A percentile compares a stretch with the other conserved stretches of the same genome.
Conservation (phyloP, 164 flowering plant species). For the Chimonanthus praecox region DNA sequence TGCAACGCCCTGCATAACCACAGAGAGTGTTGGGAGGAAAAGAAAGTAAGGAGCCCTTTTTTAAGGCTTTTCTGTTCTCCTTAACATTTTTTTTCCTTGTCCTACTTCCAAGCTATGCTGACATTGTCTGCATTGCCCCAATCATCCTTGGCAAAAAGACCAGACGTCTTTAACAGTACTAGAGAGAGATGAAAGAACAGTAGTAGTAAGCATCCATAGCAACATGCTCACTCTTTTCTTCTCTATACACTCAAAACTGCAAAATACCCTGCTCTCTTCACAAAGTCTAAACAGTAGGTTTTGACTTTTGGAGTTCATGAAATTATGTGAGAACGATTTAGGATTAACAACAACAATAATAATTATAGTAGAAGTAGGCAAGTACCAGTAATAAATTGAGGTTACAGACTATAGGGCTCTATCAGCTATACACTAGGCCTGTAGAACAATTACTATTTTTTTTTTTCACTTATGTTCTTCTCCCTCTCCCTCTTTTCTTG, state of each 20-base stretch:
- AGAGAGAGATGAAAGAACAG: neutral
- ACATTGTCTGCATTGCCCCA: neutral
- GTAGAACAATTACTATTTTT: slow-evolving; percentile 6
- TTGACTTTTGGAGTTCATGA: slow-evolving; percentile 2
- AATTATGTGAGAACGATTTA: neutral
- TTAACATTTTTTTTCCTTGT: neutral
- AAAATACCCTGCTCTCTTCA: slow-evolving; percentile 1
- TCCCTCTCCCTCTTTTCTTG: neutral
- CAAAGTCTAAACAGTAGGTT: slow-evolving; percentile 5
- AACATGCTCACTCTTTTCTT: neutral
- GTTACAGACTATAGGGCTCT: neutral
- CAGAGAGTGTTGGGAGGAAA: neutral
- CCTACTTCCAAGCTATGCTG: neutral
- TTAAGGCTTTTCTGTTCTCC: neutral
- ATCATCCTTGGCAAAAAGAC: neutral
- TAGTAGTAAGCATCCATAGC: neutral
- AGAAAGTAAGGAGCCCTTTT: neutral
- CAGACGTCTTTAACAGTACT: no score
- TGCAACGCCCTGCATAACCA: neutral
- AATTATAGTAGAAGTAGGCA: neutral
- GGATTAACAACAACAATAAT: neutral
- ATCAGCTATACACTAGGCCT: slow-evolving; percentile 8
- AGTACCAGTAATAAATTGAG: neutral
- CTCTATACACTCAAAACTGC: neutral
- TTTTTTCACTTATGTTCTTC: neutral